Evolutionary conservation across 768 basidiomycete genomes (phyloP).

Genomic region (Suillus alpinus): DNA sequence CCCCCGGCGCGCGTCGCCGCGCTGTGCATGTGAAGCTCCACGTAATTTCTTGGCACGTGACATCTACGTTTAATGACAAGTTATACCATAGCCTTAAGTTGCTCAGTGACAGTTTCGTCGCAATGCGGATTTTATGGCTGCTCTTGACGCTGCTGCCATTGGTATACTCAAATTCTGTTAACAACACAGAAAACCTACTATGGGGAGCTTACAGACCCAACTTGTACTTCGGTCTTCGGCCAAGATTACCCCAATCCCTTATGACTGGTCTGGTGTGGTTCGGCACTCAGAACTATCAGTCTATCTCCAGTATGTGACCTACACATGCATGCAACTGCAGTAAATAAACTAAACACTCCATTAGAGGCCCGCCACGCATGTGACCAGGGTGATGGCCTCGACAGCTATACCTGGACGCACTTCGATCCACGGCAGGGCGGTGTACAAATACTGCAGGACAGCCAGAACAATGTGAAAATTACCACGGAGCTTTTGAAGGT

Average conservation of each 20-base stretch:
- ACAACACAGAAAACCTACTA: slow-evolving; percentile 41
- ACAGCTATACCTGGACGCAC: slow-evolving; percentile 82
- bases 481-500: slow-evolving; percentile 85
- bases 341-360: background rate
- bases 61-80: background rate
- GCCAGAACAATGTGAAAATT: slow-evolving; percentile 78
- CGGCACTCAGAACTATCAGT: slow-evolving; percentile 81
- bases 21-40: too few relatives aligned
- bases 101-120: background rate
- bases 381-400: slow-evolving; percentile 81
- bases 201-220: slow-evolving; percentile 89
- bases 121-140: slow-evolving; percentile 26
- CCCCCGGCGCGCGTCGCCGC: too few relatives aligned
- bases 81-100: background rate
- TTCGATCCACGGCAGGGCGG: slow-evolving; percentile 87
- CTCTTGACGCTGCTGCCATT: slow-evolving; percentile 22
- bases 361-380: slow-evolving; percentile 82
- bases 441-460: slow-evolving; percentile 80
- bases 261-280: slow-evolving; percentile 96
- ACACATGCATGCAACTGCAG: background rate
- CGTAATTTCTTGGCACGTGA: slow-evolving; percentile 14
- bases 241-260: slow-evolving; percentile 82
- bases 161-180: slow-evolving; percentile 21
- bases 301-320: slow-evolving; percentile 54
- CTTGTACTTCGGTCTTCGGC: slow-evolving; percentile 91